Evolutionary conservation across 495 filamentous ascomycete genomes (phyloP), one percentile per base, ranked within the genome.

Genomic region (Penicillium bovifimosum): DNA sequence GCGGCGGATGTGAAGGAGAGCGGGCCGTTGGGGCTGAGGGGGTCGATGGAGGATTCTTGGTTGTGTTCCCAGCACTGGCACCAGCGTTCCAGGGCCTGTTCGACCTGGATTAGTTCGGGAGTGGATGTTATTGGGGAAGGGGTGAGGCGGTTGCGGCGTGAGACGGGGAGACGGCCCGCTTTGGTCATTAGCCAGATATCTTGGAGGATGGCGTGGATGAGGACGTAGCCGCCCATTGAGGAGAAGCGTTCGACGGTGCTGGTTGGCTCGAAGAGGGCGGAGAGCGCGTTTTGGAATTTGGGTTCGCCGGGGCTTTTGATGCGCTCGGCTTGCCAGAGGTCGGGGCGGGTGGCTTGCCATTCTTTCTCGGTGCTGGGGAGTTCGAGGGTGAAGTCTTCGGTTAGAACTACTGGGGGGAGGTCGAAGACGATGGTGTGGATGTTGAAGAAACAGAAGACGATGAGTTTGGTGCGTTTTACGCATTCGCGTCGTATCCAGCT

Each of bases 1-100:
- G 85, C 84, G 2, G 82, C 80, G 4, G 85, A 86, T 46, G 82
- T 87, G 62, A 85, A 86, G 3, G 82, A 80, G 9, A 88, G 63
- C 0, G 84, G 78, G 0, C 84, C 83, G 31, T 80, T 76, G 0
- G 78, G 71, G 41, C 70, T 75, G 18, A 73, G 65, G 18, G 77
- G 77, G 39, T 79, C 75, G 28, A 78, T 61, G 52, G 77, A 66
- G 28, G 75, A 78, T 68, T 80, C 78, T 36, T 75, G 73, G 38
- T 74, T 74, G 20, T 64, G 63, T 35, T 87, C 82, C 68, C 85
- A 86, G 47, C 76, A 76, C 50, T 76, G 71, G 48, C 80, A 81
- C 84, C 85, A 88, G 10, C 76, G 71, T 40, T 80, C 73, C 5
- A 88, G 64, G 0, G 82, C 82, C 43, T 81, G 80, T 43, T 76